A percentile compares a stretch with the other conserved stretches of the same genome.
Evolutionary conservation across 1,284 basidiomycete genomes (phyloP).

Genomic region (Ceratobasidium sp.): DNA sequence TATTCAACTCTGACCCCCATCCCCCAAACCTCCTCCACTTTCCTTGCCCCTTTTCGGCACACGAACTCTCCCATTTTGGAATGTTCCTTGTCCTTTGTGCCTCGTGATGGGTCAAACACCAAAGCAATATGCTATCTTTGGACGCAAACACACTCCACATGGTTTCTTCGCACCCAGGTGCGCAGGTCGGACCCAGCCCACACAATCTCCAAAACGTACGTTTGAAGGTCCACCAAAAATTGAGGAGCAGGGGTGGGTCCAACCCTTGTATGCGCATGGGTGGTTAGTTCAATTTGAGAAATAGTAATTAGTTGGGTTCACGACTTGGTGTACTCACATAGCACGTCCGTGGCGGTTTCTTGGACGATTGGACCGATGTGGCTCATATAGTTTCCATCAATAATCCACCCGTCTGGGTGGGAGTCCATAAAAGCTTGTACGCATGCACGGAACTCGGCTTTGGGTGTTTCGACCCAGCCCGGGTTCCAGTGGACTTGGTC

Average conservation of each 20-base stretch:
- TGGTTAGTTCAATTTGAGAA: neutral
- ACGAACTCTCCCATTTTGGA: constrained; percentile 15
- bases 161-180: constrained; percentile 17
- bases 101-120: neutral
- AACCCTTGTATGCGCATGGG: constrained; percentile 1
- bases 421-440: constrained; percentile 1
- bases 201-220: constrained; percentile 8
- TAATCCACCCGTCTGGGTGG: constrained; percentile 11
- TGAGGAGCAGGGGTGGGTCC: constrained; percentile 28
- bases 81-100: neutral
- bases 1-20: constrained; percentile 3
- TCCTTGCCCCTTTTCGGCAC: constrained; percentile 25
- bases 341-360: constrained; percentile 14
- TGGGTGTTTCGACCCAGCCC: constrained; percentile 24
- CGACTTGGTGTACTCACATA: neutral
- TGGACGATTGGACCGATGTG: constrained; percentile 7
- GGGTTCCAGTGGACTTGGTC: constrained; percentile 16
- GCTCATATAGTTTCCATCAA: constrained; percentile 15
- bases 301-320: neutral
- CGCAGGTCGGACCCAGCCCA: neutral
- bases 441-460: neutral
- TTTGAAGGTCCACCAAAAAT: constrained; percentile 8
- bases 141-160: neutral
- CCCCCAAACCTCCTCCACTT: constrained; percentile 25
- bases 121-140: constrained; percentile 2